Evolutionary conservation across 352 stramenopile species (phyloP).

Genomic region (Phytophthora ramorum): DNA sequence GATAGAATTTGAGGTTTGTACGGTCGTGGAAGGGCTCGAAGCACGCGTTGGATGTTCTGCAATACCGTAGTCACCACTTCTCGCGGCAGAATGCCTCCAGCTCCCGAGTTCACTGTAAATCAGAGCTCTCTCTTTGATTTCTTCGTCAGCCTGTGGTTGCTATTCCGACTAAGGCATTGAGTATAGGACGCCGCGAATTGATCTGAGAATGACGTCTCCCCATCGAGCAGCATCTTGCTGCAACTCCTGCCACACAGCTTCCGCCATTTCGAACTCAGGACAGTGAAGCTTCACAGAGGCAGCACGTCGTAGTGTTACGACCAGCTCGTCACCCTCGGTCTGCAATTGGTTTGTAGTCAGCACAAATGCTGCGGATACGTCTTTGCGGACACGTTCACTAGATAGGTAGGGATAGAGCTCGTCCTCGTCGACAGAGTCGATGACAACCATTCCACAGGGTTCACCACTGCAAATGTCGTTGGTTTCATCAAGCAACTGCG

Average conservation of each 20-base stretch:
- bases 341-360: slow-evolving; percentile 11
- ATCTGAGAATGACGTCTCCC: slow-evolving; percentile 25
- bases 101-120: too few species aligned
- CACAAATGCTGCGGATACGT: slow-evolving; percentile 17
- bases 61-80: too few species aligned
- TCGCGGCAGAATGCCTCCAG: too few species aligned
- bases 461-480: slow-evolving; percentile 1
- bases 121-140: too few species aligned
- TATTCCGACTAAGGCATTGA: slow-evolving; percentile 1
- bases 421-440: slow-evolving; percentile 35
- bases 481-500: neutral
- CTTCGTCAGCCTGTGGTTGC: too few species aligned
- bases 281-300: slow-evolving; percentile 23
- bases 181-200: slow-evolving; percentile 27
- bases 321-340: neutral
- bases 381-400: slow-evolving; percentile 25
- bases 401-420: slow-evolving; percentile 27
- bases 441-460: slow-evolving; percentile 15
- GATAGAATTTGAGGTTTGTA: too few species aligned
- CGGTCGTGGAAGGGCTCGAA: too few species aligned
- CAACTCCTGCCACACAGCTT: slow-evolving; percentile 12
- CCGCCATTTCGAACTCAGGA: slow-evolving; percentile 16
- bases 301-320: slow-evolving; percentile 31
- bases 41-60: too few species aligned
- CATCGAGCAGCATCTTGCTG: slow-evolving; percentile 27